Conservation (phyloP, 2,329 filamentous ascomycete genomes). For the Apiospora kogelbergensis region DNA sequence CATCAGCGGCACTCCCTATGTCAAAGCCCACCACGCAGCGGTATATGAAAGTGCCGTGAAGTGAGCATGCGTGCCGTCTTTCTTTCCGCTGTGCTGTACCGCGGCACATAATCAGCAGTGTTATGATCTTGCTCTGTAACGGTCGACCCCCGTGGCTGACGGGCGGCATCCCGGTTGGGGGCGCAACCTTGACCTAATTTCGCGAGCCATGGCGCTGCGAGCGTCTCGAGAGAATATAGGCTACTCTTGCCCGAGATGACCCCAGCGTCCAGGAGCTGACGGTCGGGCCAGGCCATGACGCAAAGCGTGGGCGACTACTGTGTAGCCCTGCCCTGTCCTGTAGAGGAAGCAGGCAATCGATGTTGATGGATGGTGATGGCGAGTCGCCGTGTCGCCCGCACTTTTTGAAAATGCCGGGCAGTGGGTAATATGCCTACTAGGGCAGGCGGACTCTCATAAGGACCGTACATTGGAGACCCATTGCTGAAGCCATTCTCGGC, state of each 20-base stretch:
- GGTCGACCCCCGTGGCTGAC: neutral
- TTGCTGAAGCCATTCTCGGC: conserved; percentile 3
- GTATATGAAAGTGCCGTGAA: neutral
- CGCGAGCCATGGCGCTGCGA: neutral
- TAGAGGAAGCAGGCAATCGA: neutral
- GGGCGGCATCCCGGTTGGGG: neutral
- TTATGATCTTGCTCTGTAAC: neutral
- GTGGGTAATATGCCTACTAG: neutral
- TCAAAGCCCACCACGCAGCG: neutral
- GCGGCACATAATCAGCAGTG: neutral
- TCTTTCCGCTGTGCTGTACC: neutral
- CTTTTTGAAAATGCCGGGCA: conserved; percentile 1
- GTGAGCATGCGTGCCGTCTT: neutral
- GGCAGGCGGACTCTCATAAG: neutral
- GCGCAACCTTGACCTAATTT: neutral
- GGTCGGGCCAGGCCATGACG: neutral
- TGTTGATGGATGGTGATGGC: neutral
- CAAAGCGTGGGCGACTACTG: neutral
- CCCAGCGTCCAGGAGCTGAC: neutral
- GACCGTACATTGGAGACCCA: neutral
- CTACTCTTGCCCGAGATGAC: neutral
- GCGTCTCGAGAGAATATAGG: neutral
- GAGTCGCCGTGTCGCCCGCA: neutral
- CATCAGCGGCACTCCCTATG: neutral
- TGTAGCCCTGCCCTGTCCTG: neutral